These are phyloP conservation scores for Zygoascus biomembranicola DNA, from an alignment of 805 yeast genomes.

Conservation along the genomic window DNA sequence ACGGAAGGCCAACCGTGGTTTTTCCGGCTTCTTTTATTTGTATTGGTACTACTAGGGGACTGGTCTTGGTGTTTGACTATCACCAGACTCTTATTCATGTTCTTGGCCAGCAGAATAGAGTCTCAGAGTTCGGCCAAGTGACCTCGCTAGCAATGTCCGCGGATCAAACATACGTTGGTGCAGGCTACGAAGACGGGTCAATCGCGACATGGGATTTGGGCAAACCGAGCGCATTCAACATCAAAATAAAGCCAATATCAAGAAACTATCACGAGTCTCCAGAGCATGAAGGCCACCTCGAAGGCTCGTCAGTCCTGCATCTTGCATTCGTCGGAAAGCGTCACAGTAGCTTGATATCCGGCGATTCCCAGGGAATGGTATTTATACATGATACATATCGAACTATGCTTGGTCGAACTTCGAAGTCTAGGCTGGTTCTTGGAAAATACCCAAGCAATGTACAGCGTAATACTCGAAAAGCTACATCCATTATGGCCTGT, in stretches of 20 bases:
- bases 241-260: constrained; percentile 26
- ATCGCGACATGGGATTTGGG: constrained; percentile 61
- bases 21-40: constrained; percentile 29
- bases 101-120: constrained; percentile 29
- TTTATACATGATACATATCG: constrained; percentile 57
- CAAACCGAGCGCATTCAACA: constrained; percentile 24
- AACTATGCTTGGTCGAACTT: constrained; percentile 44
- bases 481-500: constrained; percentile 34
- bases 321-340: constrained; percentile 42
- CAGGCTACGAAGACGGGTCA: constrained; percentile 59
- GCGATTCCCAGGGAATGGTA: constrained; percentile 50
- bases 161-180: constrained; percentile 63
- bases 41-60: constrained; percentile 66
- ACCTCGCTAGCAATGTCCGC: constrained; percentile 50
- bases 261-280: neutral
- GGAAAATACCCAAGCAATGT: constrained; percentile 36
- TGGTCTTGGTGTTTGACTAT: constrained; percentile 57
- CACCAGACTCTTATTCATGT: constrained; percentile 48
- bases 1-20: constrained; percentile 48
- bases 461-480: constrained; percentile 7
- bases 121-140: constrained; percentile 39
- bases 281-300: constrained; percentile 31
- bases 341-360: constrained; percentile 47
- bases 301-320: constrained; percentile 34
- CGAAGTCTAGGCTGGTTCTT: constrained; percentile 40